phyloP scores from a whole-genome alignment of 2,329 filamentous ascomycete genomes.

The Colletotrichum coccodes region DNA sequence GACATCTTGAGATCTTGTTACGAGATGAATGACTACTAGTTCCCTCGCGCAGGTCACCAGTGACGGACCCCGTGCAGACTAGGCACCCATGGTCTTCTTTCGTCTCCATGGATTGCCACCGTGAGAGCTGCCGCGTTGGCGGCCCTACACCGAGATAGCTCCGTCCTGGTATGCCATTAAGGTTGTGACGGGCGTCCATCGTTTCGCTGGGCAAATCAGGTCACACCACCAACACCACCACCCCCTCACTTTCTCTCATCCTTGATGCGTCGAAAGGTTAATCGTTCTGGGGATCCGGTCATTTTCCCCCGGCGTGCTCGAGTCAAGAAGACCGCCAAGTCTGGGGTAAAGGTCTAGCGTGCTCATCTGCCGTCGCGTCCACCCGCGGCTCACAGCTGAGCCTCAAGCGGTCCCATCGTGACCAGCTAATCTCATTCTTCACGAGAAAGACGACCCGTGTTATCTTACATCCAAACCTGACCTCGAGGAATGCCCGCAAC shows the following conservation, averaged over 20 bases:
- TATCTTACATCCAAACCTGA: background rate
- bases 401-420: conserved; percentile 10
- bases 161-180: background rate
- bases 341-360: conserved; percentile 7
- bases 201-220: background rate
- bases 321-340: conserved; percentile 14
- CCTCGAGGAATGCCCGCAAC: background rate
- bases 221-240: background rate
- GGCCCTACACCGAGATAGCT: conserved; percentile 20
- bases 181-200: conserved; percentile 6
- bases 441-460: background rate
- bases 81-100: background rate
- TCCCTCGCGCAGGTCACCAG: background rate
- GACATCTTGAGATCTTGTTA: background rate
- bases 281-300: background rate
- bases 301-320: background rate
- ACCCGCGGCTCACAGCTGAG: background rate
- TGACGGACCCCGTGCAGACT: background rate
- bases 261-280: background rate
- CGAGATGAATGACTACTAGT: conserved; percentile 4
- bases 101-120: conserved; percentile 2
- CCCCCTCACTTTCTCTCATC: too few relatives aligned
- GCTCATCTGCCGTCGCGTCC: background rate
- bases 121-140: conserved; percentile 20
- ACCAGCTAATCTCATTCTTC: background rate